phyloP scores from a whole-genome alignment of 352 stramenopile genomes.

The Blastocystis sp. region DNA sequence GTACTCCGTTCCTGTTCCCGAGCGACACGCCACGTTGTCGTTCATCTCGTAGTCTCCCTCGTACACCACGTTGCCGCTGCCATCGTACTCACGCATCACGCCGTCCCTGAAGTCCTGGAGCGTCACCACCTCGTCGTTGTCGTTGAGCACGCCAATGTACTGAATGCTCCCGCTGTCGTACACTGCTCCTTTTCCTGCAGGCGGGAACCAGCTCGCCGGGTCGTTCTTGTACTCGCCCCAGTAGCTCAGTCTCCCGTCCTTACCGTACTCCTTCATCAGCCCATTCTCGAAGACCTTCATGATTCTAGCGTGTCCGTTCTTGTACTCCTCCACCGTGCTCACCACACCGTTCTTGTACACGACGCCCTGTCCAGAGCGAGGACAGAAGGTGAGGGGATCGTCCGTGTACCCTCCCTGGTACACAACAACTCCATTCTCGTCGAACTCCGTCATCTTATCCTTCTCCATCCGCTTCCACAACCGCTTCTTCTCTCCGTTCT shows the following conservation, averaged over 20 bases:
- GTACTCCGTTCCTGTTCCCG: no score
- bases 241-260: neutral
- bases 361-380: neutral
- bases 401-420: slow-evolving; percentile 1
- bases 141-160: neutral
- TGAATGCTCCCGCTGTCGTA: neutral
- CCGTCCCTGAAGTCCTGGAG: neutral
- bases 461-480: neutral
- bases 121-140: neutral
- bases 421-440: neutral
- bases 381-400: neutral
- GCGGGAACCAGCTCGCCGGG: neutral
- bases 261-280: neutral
- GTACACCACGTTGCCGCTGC: neutral
- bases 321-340: neutral
- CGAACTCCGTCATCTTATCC: slow-evolving; percentile 11
- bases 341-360: neutral
- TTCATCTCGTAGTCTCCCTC: neutral
- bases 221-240: neutral
- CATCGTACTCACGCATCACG: neutral
- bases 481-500: neutral
- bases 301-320: no score
- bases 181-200: neutral
- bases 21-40: neutral
- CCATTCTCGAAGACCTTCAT: neutral